phyloP scores from a whole-genome alignment of 2,329 filamentous ascomycete species.

The Tolypocladium album region DNA sequence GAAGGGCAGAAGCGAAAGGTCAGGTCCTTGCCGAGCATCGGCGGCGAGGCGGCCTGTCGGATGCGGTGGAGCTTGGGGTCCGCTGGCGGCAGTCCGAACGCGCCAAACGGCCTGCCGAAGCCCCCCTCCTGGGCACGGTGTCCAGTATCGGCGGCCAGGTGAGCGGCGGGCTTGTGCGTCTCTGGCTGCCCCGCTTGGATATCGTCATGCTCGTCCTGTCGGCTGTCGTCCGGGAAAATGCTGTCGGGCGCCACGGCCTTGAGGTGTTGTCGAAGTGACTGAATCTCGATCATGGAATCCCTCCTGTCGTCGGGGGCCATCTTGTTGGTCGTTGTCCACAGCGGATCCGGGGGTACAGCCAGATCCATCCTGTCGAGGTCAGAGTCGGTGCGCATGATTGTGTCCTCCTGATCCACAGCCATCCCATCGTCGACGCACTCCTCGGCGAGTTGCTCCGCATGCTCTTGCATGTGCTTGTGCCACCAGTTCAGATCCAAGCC shows the following conservation, averaged over 20 bases:
- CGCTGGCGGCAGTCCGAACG: constrained; percentile 24
- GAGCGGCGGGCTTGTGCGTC: neutral
- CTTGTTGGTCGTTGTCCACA: constrained; percentile 29
- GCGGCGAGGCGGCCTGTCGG: constrained; percentile 54
- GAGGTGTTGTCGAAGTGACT: constrained; percentile 10
- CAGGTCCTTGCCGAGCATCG: constrained; percentile 79
- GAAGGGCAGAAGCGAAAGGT: constrained; percentile 73
- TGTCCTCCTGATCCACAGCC: constrained; percentile 9
- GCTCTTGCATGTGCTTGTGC: constrained; percentile 68
- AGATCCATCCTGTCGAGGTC: constrained; percentile 32
- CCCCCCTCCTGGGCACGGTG: constrained; percentile 1
- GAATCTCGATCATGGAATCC: constrained; percentile 14
- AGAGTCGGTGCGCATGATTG: constrained; percentile 25
- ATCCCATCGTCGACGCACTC: constrained; percentile 22
- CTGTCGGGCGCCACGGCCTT: constrained; percentile 13
- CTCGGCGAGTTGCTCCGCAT: constrained; percentile 54
- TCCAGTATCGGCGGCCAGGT: neutral
- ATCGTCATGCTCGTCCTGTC: neutral
- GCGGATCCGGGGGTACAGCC: constrained; percentile 24
- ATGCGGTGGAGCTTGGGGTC: constrained; percentile 32
- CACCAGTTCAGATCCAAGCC: constrained; percentile 60
- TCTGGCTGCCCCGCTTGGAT: neutral
- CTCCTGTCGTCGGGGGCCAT: constrained; percentile 13
- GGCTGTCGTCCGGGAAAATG: constrained; percentile 8
- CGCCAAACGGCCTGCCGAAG: constrained; percentile 34